Base-by-base conservation (phyloP, 345 rosid genomes). In the Populus simonii region DNA sequence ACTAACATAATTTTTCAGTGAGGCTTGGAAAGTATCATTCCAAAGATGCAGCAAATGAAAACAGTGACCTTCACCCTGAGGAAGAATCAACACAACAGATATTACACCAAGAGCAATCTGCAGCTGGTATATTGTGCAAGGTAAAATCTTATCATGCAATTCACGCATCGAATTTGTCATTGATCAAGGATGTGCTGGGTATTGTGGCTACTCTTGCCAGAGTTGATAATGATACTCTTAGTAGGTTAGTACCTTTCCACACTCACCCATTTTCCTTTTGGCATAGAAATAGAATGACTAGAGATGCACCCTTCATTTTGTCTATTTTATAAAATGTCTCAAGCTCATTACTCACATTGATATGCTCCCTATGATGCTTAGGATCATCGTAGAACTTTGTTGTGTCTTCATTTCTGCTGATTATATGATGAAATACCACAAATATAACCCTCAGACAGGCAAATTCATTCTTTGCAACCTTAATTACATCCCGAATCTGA, bases 121-220 rank as follows among this genome's bases (percentile, higher is more conserved):
- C 82, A 51, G 78, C 78, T 25, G 74, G 71, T 43, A 35, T 74
- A 43, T 10, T 74, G 18, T 70, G 66, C 53, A 49, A 70, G 74
- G 18, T 74, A 12, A 70, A 59, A 70, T 27, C 51, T 33, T 36
- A 61, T 12, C 65, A 68, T 33, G 47, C 63, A 38, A 23, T 18
- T 43, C 33, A 7, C 57, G 38, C 70, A 4, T 70, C 70, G n/a
- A n/a, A 45, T 11, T 36, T 68, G 36, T 39, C 82, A 41, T 23
- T 43, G 65, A 61, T 49, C 22, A 74, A 70, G 55, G 79, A 80
- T 47, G 75, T 70, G 71, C 18, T 80, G 0, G 82, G 79, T 65
- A 55, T 62, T 33, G 82, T 80, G 43, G 78, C 82, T 18, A 69
- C 82, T 36, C 72, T 74, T 62, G 79, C 63, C 20, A 63, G 68